Evolutionary conservation across 2,329 filamentous ascomycete species (phyloP), one percentile per base, ranked within the genome.

Genomic region (Xylariaceae sp.): DNA sequence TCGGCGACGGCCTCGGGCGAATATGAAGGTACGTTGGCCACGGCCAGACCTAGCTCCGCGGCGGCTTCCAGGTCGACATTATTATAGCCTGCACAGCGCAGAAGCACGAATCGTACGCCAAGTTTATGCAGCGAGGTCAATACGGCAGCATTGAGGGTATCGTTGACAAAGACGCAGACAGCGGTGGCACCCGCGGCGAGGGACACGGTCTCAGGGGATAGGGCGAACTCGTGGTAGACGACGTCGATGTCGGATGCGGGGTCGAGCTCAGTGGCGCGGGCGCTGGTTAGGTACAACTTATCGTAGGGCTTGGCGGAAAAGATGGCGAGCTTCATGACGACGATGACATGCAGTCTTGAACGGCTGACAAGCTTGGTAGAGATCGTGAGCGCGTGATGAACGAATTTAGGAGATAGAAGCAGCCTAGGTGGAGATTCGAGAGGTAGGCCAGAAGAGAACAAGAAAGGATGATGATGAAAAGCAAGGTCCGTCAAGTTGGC

Each of bases 81-180:
- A 66, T 86, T 84, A 69, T 72, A 83, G 42, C 82, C 82, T 2
- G 82, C 82, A 61, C 82, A 85, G 39, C 82, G 79, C 41, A 85
- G 69, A 18, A 84, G 73, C 48, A 85, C 68, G 38, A 76, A 77
- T 36, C 69, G 69, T 34, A 81, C 70, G 53, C 79, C 79, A 32
- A 60, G 49, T 16, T 55, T 45, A 39, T 71, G 64, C 8, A 85
- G 71, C 0, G 65, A 63, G 16, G 66, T 59, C 33, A 85, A 67
- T 30, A 83, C 76, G 2, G 63, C 55, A 4, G 61, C 68, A 39
- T 69, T 64, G 16, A 83, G 65, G 4, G 62, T 62, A 62, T 86
- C 82, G 60, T 85, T 86, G 57, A 85, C 82, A 52, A 86, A 86
- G 52, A 78, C 76, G 62, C 81, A 85, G 37, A 86, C 69, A 42